phyloP scores from a whole-genome alignment of 768 basidiomycete genomes.

The Podaxis sp. region DNA sequence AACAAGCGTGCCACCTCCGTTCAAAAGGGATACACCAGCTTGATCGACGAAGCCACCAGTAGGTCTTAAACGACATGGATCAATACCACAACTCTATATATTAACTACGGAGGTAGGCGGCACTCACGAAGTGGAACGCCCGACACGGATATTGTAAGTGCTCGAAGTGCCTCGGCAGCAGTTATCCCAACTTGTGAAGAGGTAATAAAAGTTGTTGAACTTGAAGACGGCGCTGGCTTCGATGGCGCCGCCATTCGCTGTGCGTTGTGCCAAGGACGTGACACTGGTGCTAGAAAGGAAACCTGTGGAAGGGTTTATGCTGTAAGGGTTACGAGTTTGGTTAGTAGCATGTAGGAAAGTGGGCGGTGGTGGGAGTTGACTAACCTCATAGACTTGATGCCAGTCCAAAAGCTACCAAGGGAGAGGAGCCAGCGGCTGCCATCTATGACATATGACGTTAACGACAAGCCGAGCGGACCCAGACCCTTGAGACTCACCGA shows the following conservation, averaged over 20 bases:
- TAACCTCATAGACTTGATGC: constrained; percentile 42
- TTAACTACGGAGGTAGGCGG: not conserved
- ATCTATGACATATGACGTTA: constrained; percentile 22
- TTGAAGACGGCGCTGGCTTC: constrained; percentile 50
- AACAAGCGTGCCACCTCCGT: constrained; percentile 54
- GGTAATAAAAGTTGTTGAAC: constrained; percentile 45
- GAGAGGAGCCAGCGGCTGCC: constrained; percentile 46
- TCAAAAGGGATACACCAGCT: constrained; percentile 39
- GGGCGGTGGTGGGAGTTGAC: not conserved
- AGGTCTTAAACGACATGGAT: constrained; percentile 24
- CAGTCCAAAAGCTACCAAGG: constrained; percentile 56
- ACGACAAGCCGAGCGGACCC: not conserved
- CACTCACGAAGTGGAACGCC: constrained; percentile 42
- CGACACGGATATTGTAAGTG: constrained; percentile 62
- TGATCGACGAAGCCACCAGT: constrained; percentile 47
- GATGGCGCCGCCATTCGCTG: constrained; percentile 41
- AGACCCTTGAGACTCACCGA: constrained; percentile 22
- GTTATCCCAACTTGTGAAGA: constrained; percentile 55
- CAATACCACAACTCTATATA: not conserved
- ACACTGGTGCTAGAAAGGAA: constrained; percentile 36
- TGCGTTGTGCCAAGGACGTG: constrained; percentile 44
- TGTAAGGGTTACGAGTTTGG: constrained; percentile 11
- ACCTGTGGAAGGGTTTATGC: constrained; percentile 39
- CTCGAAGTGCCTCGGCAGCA: constrained; percentile 50
- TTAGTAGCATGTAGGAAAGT: not conserved